Evolutionary conservation across 2,329 filamentous ascomycete genomes (phyloP).

Genomic region (Venturia carpophila): DNA sequence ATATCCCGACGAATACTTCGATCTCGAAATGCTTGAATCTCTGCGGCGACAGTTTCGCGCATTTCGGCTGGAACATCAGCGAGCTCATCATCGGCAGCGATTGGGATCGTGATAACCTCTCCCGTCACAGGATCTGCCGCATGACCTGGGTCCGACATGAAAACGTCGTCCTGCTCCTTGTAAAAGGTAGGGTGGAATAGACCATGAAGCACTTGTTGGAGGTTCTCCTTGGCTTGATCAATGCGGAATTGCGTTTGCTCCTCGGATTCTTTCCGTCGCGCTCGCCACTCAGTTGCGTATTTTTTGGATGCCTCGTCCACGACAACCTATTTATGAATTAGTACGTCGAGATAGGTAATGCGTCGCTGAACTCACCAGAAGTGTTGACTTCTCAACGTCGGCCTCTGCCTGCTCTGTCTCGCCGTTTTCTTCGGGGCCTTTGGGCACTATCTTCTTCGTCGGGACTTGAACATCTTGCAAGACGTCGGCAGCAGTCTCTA

Average conservation of each 20-base stretch:
- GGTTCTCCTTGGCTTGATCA: constrained; percentile 58
- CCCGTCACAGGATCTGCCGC: constrained; percentile 47
- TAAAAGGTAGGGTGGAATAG: constrained; percentile 56
- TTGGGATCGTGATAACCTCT: constrained; percentile 82
- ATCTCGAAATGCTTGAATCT: constrained; percentile 91
- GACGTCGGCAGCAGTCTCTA: constrained; percentile 77
- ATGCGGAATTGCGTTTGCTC: constrained; percentile 58
- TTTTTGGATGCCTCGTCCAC: constrained; percentile 76
- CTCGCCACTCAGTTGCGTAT: constrained; percentile 76
- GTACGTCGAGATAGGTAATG: neutral
- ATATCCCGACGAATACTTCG: constrained; percentile 80
- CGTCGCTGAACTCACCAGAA: constrained; percentile 49
- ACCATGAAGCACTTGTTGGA: constrained; percentile 61
- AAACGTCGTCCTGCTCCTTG: constrained; percentile 54
- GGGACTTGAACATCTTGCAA: constrained; percentile 77
- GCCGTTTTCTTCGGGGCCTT: constrained; percentile 30
- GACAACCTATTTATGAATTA: constrained; percentile 40
- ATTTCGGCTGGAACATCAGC: constrained; percentile 93
- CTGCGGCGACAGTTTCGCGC: constrained; percentile 86
- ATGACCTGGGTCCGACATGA: constrained; percentile 56
- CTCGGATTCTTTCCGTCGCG: constrained; percentile 56
- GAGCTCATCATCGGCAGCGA: constrained; percentile 77
- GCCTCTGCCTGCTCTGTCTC: constrained; percentile 36
- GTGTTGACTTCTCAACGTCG: constrained; percentile 57
- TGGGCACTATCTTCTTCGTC: constrained; percentile 54